A percentile compares a stretch with the other conserved stretches of the same genome.
phyloP scores from a whole-genome alignment of 768 basidiomycete species.

The Calocybe indica region DNA sequence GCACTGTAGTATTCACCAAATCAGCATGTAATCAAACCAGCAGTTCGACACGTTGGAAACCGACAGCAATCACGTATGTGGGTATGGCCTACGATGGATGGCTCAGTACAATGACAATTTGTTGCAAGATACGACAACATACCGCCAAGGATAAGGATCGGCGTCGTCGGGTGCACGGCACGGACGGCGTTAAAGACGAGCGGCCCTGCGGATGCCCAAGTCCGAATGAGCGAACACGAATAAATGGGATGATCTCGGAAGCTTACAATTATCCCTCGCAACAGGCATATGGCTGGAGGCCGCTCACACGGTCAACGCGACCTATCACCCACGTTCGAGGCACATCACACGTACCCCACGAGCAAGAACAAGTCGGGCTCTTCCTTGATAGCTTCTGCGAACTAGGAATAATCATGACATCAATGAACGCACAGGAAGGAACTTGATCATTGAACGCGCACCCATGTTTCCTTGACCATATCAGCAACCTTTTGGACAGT shows the following conservation, averaged over 20 bases:
- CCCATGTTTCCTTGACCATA: constrained; percentile 81
- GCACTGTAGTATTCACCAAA: constrained; percentile 26
- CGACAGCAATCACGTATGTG: constrained; percentile 77
- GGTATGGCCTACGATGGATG: constrained; percentile 42
- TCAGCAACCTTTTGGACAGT: constrained; percentile 67
- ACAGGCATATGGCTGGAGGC: constrained; percentile 76
- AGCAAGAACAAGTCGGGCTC: constrained; percentile 82
- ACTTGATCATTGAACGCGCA: constrained; percentile 17
- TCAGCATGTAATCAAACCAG: neutral
- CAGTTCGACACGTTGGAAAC: constrained; percentile 14
- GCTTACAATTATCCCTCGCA: constrained; percentile 56
- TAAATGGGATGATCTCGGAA: neutral
- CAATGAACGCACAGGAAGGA: neutral
- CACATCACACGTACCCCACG: constrained; percentile 41
- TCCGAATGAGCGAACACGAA: neutral
- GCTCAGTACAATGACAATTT: neutral
- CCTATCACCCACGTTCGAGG: neutral
- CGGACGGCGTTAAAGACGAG: constrained; percentile 71
- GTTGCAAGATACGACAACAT: neutral
- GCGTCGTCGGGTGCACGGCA: constrained; percentile 62
- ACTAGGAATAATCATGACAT: constrained; percentile 34
- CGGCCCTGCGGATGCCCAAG: constrained; percentile 43
- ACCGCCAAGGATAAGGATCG: constrained; percentile 82
- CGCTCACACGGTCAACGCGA: neutral
- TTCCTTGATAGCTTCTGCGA: constrained; percentile 69